Evolutionary conservation across 331 rosid genomes (phyloP).

Genomic region (Malus hybrid): DNA sequence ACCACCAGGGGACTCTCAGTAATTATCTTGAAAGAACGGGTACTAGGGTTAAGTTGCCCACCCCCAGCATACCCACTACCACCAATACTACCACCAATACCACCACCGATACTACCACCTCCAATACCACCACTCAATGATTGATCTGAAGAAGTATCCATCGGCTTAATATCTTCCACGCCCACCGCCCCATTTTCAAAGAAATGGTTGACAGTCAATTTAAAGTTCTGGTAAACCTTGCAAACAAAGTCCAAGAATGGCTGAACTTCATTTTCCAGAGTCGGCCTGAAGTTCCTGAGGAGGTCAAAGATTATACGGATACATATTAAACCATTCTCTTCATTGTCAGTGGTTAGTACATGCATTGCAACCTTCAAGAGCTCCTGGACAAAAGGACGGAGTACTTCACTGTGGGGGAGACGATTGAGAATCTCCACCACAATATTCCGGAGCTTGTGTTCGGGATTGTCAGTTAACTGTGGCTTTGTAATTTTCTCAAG

Average conservation of each 20-base stretch:
- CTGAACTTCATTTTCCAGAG: constrained; percentile 77
- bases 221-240: constrained; percentile 79
- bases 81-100: neutral
- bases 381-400: constrained; percentile 90
- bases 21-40: constrained; percentile 85
- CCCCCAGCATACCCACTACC: constrained; percentile 38
- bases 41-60: constrained; percentile 81
- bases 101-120: neutral
- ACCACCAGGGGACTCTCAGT: constrained; percentile 95
- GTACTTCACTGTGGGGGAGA: constrained; percentile 92
- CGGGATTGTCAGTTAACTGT: constrained; percentile 65
- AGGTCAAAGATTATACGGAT: constrained; percentile 88
- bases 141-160: constrained; percentile 62
- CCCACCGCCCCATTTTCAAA: constrained; percentile 52
- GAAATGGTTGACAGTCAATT: constrained; percentile 69
- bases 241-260: constrained; percentile 86
- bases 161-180: constrained; percentile 64
- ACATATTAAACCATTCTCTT: constrained; percentile 78
- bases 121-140: constrained; percentile 15
- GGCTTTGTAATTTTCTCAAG: constrained; percentile 72
- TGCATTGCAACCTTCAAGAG: constrained; percentile 91
- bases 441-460: constrained; percentile 79
- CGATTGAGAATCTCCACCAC: constrained; percentile 89
- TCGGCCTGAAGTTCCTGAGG: constrained; percentile 83
- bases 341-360: constrained; percentile 81